These are phyloP conservation scores for Pontederia paniculata DNA, from an alignment of 176 grass and related monocot genomes.

Conservation along the genomic window DNA sequence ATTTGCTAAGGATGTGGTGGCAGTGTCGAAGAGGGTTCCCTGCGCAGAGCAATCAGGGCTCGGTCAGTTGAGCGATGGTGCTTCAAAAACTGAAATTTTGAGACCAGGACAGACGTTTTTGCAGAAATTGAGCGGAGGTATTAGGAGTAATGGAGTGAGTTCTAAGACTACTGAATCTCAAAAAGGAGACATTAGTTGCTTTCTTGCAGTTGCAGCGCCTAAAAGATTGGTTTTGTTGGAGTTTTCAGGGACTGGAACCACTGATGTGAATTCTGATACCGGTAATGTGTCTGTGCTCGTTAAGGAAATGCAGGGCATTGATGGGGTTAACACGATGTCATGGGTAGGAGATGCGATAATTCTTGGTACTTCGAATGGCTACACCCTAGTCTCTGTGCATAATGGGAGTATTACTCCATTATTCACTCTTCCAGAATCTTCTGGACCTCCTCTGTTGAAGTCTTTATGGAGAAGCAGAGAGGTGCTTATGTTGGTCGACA, in stretches of 20 bases:
- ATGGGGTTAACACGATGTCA: slow-evolving; percentile 53
- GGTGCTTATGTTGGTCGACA: slow-evolving; percentile 71
- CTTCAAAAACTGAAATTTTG: slow-evolving; percentile 21
- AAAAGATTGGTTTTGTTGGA: slow-evolving; percentile 62
- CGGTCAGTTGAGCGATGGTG: slow-evolving; percentile 9
- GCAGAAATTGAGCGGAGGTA: slow-evolving; percentile 11
- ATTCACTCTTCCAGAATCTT: slow-evolving; percentile 68
- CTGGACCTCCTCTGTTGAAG: slow-evolving; percentile 42
- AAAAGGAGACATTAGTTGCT: slow-evolving; percentile 26
- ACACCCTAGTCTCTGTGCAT: slow-evolving; percentile 37
- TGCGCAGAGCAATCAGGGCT: slow-evolving; percentile 11
- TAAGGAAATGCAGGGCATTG: slow-evolving; percentile 48
- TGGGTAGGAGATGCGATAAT: slow-evolving; percentile 67
- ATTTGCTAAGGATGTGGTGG: slow-evolving; percentile 44
- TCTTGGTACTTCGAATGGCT: slow-evolving; percentile 44
- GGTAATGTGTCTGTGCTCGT: slow-evolving; percentile 45
- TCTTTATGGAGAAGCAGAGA: slow-evolving; percentile 49
- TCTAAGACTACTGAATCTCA: slow-evolving; percentile 4
- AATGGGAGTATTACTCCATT: slow-evolving; percentile 30
- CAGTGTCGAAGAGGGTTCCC: slow-evolving; percentile 32
- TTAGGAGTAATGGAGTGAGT: slow-evolving; percentile 12
- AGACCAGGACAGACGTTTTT: slow-evolving; percentile 18
- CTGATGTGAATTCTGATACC: slow-evolving; percentile 22
- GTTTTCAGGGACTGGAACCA: slow-evolving; percentile 27
- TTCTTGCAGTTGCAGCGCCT: slow-evolving; percentile 29